phyloP scores from a whole-genome alignment of 495 filamentous ascomycete species.

The Lasiosphaeria ovina region DNA sequence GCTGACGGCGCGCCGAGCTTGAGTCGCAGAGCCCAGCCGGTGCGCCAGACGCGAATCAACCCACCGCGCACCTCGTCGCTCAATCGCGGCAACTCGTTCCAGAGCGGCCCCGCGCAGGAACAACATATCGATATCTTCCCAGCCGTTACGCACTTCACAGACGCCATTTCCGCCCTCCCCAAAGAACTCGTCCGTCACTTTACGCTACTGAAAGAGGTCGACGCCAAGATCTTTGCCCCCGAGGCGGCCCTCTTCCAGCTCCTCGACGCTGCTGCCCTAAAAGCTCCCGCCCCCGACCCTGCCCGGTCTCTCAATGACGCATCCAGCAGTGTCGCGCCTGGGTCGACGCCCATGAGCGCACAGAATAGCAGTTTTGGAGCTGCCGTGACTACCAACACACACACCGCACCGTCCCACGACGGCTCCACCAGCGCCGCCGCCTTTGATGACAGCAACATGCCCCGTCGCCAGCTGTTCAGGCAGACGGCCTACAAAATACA shows the following conservation, averaged over 20 bases:
- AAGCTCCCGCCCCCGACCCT: constrained; percentile 51
- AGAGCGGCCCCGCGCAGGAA: constrained; percentile 41
- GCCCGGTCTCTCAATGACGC: constrained; percentile 40
- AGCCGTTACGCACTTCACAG: constrained; percentile 90
- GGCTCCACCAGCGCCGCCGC: constrained; percentile 37
- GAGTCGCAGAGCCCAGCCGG: constrained; percentile 56
- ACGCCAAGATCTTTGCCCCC: constrained; percentile 83
- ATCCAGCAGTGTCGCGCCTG: constrained; percentile 40
- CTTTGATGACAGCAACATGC: constrained; percentile 50
- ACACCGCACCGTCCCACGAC: constrained; percentile 34
- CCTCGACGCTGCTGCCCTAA: constrained; percentile 64
- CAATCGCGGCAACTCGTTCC: constrained; percentile 44
- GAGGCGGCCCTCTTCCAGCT: constrained; percentile 69
- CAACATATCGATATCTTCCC: constrained; percentile 73
- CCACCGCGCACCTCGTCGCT: constrained; percentile 47
- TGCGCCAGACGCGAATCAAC: constrained; percentile 59
- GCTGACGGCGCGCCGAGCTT: constrained; percentile 42
- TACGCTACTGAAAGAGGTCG: constrained; percentile 91
- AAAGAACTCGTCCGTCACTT: constrained; percentile 94
- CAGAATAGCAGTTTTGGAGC: constrained; percentile 44
- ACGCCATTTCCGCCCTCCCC: constrained; percentile 87
- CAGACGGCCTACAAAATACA: constrained; percentile 56
- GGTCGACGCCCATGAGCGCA: constrained; percentile 43
- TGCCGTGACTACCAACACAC: constrained; percentile 26
- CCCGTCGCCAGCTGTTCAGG: constrained; percentile 66